phyloP scores from a whole-genome alignment of 2,329 filamentous ascomycete genomes.

The Epichloe sp. region DNA sequence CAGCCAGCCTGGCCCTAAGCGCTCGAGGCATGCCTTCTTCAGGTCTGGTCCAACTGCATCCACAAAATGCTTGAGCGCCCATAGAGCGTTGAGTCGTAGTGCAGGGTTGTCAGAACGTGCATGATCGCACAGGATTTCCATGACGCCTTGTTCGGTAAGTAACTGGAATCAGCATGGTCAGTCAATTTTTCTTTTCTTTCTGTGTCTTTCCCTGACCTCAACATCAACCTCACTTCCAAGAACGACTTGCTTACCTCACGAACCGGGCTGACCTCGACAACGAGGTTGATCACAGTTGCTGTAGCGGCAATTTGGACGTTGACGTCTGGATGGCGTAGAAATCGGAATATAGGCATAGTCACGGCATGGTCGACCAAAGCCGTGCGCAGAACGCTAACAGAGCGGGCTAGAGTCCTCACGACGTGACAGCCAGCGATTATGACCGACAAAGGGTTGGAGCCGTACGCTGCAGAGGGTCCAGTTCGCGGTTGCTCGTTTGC shows the following conservation, averaged over 20 bases:
- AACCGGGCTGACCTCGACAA: constrained; percentile 84
- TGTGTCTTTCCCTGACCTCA: constrained; percentile 1
- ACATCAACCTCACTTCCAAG: background rate
- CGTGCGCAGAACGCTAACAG: constrained; percentile 72
- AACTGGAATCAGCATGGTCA: constrained; percentile 33
- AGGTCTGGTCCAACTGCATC: constrained; percentile 55
- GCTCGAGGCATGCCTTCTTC: constrained; percentile 66
- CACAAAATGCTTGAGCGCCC: constrained; percentile 87
- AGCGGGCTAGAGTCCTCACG: constrained; percentile 69
- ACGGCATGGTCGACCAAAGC: constrained; percentile 78
- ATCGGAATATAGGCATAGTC: constrained; percentile 59
- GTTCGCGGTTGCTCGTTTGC: constrained; percentile 19
- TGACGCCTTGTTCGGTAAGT: constrained; percentile 59
- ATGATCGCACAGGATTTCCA: constrained; percentile 69
- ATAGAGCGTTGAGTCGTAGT: constrained; percentile 73
- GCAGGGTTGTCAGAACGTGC: constrained; percentile 70
- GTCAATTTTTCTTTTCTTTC: background rate
- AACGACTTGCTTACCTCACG: constrained; percentile 50
- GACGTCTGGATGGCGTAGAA: constrained; percentile 61
- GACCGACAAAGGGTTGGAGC: constrained; percentile 61
- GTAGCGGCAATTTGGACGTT: constrained; percentile 81
- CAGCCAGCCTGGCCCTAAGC: constrained; percentile 68
- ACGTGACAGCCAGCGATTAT: constrained; percentile 77
- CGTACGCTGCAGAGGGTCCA: constrained; percentile 37
- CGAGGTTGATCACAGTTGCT: constrained; percentile 69